phyloP scores from a whole-genome alignment of 2,329 filamentous ascomycete species.

The Ampelomyces quisqualis region DNA sequence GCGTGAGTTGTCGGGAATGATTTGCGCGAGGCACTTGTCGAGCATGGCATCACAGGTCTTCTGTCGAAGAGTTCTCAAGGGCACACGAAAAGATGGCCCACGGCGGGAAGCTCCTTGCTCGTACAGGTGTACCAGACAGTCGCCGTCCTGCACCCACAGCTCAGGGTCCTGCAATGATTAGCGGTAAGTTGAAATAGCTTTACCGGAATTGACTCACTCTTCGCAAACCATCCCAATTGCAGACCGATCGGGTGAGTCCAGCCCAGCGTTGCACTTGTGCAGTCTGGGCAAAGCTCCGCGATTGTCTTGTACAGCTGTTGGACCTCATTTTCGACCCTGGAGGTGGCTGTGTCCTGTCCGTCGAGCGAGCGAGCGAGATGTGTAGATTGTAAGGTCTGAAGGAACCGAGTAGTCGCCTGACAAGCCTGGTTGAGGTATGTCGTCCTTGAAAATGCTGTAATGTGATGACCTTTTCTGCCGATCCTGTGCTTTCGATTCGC shows the following conservation, averaged over 20 bases:
- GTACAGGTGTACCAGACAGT: slow-evolving; percentile 71
- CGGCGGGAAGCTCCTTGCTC: slow-evolving; percentile 63
- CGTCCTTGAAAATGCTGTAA: slow-evolving; percentile 6
- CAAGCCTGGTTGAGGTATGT: slow-evolving; percentile 5
- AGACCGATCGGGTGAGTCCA: slow-evolving; percentile 34
- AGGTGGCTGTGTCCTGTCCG: neutral
- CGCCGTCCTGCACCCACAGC: slow-evolving; percentile 66
- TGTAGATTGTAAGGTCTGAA: neutral
- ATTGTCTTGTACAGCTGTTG: slow-evolving; percentile 18
- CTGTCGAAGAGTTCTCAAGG: slow-evolving; percentile 58
- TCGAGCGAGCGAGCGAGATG: too few species aligned
- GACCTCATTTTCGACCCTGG: slow-evolving; percentile 16
- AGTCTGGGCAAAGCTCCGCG: slow-evolving; percentile 21
- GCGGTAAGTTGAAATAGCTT: slow-evolving; percentile 1
- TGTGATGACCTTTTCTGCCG: slow-evolving; percentile 4
- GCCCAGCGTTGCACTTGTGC: slow-evolving; percentile 38
- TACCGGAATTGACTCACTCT: slow-evolving; percentile 40
- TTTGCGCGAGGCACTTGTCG: slow-evolving; percentile 46
- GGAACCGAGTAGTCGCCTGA: neutral
- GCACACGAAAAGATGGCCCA: slow-evolving; percentile 68
- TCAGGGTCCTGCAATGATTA: slow-evolving; percentile 62
- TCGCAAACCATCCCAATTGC: slow-evolving; percentile 50
- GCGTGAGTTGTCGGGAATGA: neutral
- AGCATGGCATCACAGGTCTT: slow-evolving; percentile 63
- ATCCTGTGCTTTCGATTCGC: slow-evolving; percentile 1